A percentile compares a stretch with the other conserved stretches of the same genome.
Conservation (phyloP, 2,329 filamentous ascomycete species). For the Nigrospora osmanthi region DNA sequence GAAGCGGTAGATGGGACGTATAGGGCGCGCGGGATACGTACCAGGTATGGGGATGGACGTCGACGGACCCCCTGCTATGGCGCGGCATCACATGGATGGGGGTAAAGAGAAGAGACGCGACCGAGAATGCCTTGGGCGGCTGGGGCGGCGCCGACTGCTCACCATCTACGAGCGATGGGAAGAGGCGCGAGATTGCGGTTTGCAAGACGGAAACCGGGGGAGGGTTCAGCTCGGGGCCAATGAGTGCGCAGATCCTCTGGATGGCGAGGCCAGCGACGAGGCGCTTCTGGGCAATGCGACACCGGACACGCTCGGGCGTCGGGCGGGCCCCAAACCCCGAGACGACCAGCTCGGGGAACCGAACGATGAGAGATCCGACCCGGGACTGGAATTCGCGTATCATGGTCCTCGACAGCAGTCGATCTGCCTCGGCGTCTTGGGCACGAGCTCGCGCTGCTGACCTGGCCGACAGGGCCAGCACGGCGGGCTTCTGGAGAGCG, state of each 20-base stretch:
- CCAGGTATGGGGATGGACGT: slow-evolving; percentile 24
- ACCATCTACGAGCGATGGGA: slow-evolving; percentile 32
- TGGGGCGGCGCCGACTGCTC: slow-evolving; percentile 1
- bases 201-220: slow-evolving; percentile 35
- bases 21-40: slow-evolving; percentile 39
- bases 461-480: slow-evolving; percentile 53
- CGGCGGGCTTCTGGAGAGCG: slow-evolving; percentile 57
- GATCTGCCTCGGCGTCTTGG: slow-evolving; percentile 44
- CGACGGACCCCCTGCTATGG: slow-evolving; percentile 1
- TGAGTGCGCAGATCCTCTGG: slow-evolving; percentile 39
- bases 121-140: slow-evolving; percentile 36
- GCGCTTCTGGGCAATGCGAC: slow-evolving; percentile 27
- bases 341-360: slow-evolving; percentile 30
- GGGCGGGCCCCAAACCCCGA: slow-evolving; percentile 10
- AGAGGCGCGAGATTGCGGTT: slow-evolving; percentile 36
- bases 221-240: slow-evolving; percentile 39
- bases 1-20: slow-evolving; percentile 26
- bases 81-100: slow-evolving; percentile 20
- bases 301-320: slow-evolving; percentile 11
- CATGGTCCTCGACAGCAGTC: slow-evolving; percentile 41
- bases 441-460: slow-evolving; percentile 34
- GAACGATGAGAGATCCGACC: slow-evolving; percentile 37
- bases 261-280: slow-evolving; percentile 37
- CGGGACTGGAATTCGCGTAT: slow-evolving; percentile 39
- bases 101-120: slow-evolving; percentile 39